phyloP scores from a whole-genome alignment of 2,329 filamentous ascomycete genomes.

The Monosporascus sp. region DNA sequence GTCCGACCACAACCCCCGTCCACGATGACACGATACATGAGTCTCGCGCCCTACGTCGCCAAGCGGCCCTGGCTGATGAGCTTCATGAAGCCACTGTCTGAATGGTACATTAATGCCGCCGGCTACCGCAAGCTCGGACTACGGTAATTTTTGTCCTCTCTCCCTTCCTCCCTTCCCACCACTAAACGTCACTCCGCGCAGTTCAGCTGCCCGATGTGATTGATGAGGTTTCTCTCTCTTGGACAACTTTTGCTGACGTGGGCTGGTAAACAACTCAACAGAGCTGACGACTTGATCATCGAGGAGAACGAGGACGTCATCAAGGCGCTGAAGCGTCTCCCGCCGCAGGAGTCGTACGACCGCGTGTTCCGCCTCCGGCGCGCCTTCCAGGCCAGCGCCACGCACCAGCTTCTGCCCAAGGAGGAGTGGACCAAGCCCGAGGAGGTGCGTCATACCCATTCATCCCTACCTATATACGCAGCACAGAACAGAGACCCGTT shows the following conservation, averaged over 20 bases:
- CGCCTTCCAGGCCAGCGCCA: conserved; percentile 72
- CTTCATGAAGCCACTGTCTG: conserved; percentile 73
- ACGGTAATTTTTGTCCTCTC: conserved; percentile 52
- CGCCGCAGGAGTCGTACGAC: conserved; percentile 88
- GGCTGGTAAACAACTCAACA: conserved; percentile 32
- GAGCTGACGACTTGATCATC: conserved; percentile 89
- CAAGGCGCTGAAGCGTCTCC: conserved; percentile 83
- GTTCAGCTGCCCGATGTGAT: not conserved
- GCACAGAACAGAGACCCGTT: not conserved
- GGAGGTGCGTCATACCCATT: conserved; percentile 33
- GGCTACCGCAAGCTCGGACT: conserved; percentile 92
- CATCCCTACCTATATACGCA: not conserved
- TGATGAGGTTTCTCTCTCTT: not conserved
- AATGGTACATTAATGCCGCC: conserved; percentile 83
- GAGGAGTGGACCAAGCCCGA: conserved; percentile 54
- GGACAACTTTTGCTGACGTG: not conserved
- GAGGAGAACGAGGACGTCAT: conserved; percentile 88
- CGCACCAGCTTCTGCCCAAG: conserved; percentile 61
- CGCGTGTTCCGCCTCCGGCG: conserved; percentile 95
- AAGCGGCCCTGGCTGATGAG: conserved; percentile 82
- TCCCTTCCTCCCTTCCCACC: too few species aligned
- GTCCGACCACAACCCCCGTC: conserved; percentile 11
- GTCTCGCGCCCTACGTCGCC: conserved; percentile 69
- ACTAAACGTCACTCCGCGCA: not conserved
- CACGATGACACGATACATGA: conserved; percentile 42